Conservation (phyloP, 805 yeast genomes). For the Tetrapisispora fleetii region DNA sequence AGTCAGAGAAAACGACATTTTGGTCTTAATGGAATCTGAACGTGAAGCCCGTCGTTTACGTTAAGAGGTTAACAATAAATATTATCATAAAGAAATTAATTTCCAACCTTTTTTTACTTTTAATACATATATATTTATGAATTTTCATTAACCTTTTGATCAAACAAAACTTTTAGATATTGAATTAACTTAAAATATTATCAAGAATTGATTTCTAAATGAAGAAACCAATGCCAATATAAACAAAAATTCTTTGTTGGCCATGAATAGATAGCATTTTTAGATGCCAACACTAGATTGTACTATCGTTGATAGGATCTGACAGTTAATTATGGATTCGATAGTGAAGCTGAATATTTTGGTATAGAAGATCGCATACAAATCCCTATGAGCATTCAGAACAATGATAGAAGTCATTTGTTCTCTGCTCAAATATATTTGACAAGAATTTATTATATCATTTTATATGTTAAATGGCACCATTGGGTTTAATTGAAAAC, state of each 20-base stretch:
- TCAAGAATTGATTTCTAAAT: background rate
- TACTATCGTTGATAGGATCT: background rate
- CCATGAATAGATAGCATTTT: no score
- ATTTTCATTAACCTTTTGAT: background rate
- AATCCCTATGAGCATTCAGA: background rate
- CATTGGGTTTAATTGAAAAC: background rate
- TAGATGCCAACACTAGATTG: no score
- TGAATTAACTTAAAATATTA: background rate
- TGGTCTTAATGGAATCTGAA: slow-evolving; percentile 99
- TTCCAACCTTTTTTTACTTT: background rate
- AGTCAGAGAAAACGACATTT: slow-evolving; percentile 95
- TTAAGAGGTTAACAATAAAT: background rate
- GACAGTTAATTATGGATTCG: slow-evolving; percentile 1
- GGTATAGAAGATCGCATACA: background rate
- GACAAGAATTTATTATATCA: background rate
- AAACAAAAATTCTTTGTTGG: no score
- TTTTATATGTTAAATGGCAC: background rate
- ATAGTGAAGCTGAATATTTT: background rate
- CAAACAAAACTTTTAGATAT: slow-evolving; percentile 1
- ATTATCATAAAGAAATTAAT: background rate
- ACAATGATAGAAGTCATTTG: slow-evolving; percentile 2
- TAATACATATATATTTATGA: background rate
- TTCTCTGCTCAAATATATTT: background rate
- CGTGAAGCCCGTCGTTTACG: slow-evolving; percentile 98
- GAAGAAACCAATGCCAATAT: background rate